Percentiles rank a stretch among this genome's conserved stretches.
Evolutionary conservation across 2,329 filamentous ascomycete species (phyloP).

Genomic region (Paraphaeosphaeria minitans): DNA sequence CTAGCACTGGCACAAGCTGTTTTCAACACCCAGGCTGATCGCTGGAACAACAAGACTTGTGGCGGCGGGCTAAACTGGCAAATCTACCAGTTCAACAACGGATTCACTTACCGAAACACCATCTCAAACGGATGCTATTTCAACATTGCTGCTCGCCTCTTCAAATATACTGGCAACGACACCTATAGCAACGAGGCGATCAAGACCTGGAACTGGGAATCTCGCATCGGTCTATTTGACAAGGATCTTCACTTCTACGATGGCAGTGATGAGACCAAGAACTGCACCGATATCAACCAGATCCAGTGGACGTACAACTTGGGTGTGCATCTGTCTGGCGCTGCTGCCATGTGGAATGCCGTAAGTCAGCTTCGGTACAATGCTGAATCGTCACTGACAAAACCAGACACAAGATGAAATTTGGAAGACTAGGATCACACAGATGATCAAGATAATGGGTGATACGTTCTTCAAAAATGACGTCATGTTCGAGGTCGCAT

Average conservation of each 20-base stretch:
- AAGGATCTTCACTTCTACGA: slow-evolving; percentile 52
- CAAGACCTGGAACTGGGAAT: slow-evolving; percentile 64
- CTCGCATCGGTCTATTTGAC: slow-evolving; percentile 56
- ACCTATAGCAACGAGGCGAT: slow-evolving; percentile 64
- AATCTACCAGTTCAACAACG: slow-evolving; percentile 76
- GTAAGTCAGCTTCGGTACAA: slow-evolving; percentile 39
- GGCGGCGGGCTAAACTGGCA: slow-evolving; percentile 80
- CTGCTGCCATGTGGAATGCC: slow-evolving; percentile 55
- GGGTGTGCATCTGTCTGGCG: slow-evolving; percentile 53
- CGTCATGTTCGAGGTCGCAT: slow-evolving; percentile 57
- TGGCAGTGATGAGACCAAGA: slow-evolving; percentile 50
- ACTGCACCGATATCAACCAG: slow-evolving; percentile 52
- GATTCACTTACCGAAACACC: slow-evolving; percentile 82
- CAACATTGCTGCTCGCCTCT: slow-evolving; percentile 77
- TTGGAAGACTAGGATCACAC: slow-evolving; percentile 38
- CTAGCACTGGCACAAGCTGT: slow-evolving; percentile 71
- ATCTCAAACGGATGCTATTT: slow-evolving; percentile 83
- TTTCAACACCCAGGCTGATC: slow-evolving; percentile 70
- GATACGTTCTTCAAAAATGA: slow-evolving; percentile 52
- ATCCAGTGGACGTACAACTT: slow-evolving; percentile 56
- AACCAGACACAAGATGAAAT: slow-evolving; percentile 37
- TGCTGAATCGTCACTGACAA: slow-evolving; percentile 16
- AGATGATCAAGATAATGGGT: slow-evolving; percentile 41
- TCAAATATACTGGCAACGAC: slow-evolving; percentile 68
- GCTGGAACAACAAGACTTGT: slow-evolving; percentile 73